Conservation (phyloP, 805 yeast genomes). For the Soucietia sequanensis region DNA sequence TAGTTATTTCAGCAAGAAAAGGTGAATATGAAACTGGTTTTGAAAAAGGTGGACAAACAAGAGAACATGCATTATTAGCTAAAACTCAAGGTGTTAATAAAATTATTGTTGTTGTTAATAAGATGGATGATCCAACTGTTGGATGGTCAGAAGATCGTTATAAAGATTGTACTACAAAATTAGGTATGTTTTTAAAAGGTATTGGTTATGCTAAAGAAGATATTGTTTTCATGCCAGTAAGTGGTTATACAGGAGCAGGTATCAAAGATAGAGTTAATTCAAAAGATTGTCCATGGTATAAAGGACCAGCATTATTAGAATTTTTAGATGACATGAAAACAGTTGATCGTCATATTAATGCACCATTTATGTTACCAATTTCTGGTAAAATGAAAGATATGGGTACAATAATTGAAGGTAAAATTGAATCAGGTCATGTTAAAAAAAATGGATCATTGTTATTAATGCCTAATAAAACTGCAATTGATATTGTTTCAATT, state of each 20-base stretch:
- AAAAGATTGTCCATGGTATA: slow-evolving; percentile 86
- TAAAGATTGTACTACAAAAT: slow-evolving; percentile 88
- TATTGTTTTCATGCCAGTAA: slow-evolving; percentile 92
- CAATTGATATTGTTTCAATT: slow-evolving; percentile 82
- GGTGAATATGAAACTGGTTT: slow-evolving; percentile 99
- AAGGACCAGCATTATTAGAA: slow-evolving; percentile 89
- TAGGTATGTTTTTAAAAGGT: slow-evolving; percentile 75
- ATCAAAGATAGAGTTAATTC: slow-evolving; percentile 79
- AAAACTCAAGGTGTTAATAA: slow-evolving; percentile 98
- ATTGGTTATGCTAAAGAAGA: slow-evolving; percentile 89
- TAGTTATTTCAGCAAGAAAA: slow-evolving; percentile 96
- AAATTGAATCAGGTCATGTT: slow-evolving; percentile 92
- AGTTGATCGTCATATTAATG: slow-evolving; percentile 82
- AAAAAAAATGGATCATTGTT: slow-evolving; percentile 73
- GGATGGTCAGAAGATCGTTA: slow-evolving; percentile 94
- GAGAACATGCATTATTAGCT: slow-evolving; percentile 96
- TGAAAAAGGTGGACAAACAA: slow-evolving; percentile 98
- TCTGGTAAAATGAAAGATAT: slow-evolving; percentile 93
- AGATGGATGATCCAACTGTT: slow-evolving; percentile 99
- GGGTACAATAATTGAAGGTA: slow-evolving; percentile 98
- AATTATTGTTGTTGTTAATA: slow-evolving; percentile 89
- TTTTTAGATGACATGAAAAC: slow-evolving; percentile 81
- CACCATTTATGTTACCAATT: slow-evolving; percentile 96
- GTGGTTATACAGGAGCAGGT: slow-evolving; percentile 97
- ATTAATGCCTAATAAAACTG: slow-evolving; percentile 87